Conservation (phyloP, 2,329 filamentous ascomycete genomes). For the Aspergillus clavatus region DNA sequence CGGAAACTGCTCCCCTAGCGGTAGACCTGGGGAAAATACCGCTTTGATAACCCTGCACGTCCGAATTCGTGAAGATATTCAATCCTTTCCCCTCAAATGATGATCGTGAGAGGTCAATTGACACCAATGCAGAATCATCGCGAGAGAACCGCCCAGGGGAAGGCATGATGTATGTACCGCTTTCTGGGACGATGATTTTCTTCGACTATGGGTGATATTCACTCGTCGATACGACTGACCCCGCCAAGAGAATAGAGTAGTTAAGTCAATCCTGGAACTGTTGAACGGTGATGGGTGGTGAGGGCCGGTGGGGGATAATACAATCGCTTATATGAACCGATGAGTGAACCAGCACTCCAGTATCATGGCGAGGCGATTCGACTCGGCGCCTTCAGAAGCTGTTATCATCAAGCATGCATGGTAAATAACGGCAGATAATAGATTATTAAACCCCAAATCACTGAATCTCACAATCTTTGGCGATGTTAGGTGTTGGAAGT, state of each 20-base stretch:
- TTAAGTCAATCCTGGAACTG: too few species aligned
- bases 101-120: conserved; percentile 53
- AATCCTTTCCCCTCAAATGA: conserved; percentile 54
- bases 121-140: conserved; percentile 44
- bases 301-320: conserved; percentile 1
- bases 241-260: too few species aligned
- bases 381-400: background rate
- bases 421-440: conserved; percentile 1
- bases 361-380: conserved; percentile 6
- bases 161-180: conserved; percentile 54
- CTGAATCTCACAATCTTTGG: background rate
- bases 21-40: conserved; percentile 38
- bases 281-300: background rate
- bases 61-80: conserved; percentile 45
- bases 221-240: conserved; percentile 9
- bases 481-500: conserved; percentile 2
- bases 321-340: conserved; percentile 1
- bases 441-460: background rate
- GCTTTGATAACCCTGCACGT: conserved; percentile 25
- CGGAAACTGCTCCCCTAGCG: conserved; percentile 38
- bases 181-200: conserved; percentile 22
- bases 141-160: conserved; percentile 51
- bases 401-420: background rate
- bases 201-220: conserved; percentile 19
- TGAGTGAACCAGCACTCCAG: conserved; percentile 1